These are phyloP conservation scores for Podila minutissima DNA, from an alignment of 192 early-diverging fungal species.

Conservation along the genomic window DNA sequence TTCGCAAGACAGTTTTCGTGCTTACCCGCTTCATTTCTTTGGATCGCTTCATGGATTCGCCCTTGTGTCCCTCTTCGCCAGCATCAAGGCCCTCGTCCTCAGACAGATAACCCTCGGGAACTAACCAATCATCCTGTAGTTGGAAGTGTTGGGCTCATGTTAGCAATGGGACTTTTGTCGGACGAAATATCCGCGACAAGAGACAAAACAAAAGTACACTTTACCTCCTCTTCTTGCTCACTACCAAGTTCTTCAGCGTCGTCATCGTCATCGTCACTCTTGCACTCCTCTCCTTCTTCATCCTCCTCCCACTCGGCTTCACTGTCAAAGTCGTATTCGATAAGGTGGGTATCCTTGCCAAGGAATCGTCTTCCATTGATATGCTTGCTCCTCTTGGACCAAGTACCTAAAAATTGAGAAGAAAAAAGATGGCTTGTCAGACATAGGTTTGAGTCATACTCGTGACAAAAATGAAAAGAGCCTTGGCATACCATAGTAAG, in stretches of 20 bases:
- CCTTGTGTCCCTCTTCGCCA: constrained; percentile 36
- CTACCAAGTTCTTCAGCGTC: constrained; percentile 67
- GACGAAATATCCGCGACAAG: background rate
- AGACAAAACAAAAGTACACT: background rate
- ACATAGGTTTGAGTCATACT: too few species aligned
- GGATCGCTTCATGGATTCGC: constrained; percentile 15
- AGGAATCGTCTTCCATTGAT: constrained; percentile 72
- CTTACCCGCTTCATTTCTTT: constrained; percentile 42
- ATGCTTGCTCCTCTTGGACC: constrained; percentile 67
- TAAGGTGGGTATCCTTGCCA: constrained; percentile 61
- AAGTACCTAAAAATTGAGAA: constrained; percentile 67
- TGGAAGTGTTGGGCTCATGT: background rate
- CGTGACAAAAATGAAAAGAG: background rate
- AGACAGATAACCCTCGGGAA: constrained; percentile 88
- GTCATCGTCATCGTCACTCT: constrained; percentile 82
- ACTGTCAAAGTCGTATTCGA: constrained; percentile 91
- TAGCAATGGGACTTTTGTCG: background rate
- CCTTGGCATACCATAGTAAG: constrained; percentile 72
- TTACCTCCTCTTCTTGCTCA: constrained; percentile 65
- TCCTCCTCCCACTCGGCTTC: constrained; percentile 93
- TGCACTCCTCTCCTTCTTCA: constrained; percentile 88
- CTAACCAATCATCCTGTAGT: constrained; percentile 78
- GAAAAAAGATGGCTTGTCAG: background rate
- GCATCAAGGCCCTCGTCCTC: constrained; percentile 73
- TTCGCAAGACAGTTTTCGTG: background rate